These are phyloP conservation scores for Globisporangium nagaii DNA, from an alignment of 352 stramenopile species.

Conservation along the genomic window DNA sequence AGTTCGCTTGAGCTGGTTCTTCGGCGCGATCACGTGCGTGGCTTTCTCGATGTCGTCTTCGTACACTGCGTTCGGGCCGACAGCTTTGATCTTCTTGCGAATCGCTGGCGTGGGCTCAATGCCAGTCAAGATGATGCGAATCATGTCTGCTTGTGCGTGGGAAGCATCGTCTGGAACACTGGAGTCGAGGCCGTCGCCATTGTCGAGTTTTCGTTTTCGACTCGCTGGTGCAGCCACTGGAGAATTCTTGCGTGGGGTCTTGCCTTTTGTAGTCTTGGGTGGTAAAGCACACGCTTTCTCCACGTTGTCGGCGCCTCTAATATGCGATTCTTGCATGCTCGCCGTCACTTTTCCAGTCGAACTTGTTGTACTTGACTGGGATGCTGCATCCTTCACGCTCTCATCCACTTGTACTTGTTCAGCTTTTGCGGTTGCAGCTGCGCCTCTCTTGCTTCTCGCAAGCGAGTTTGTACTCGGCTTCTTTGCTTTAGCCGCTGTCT, in stretches of 20 bases:
- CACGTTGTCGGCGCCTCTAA: neutral
- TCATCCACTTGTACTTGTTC: neutral
- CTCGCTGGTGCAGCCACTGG: neutral
- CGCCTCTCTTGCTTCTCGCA: neutral
- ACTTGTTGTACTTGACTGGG: neutral
- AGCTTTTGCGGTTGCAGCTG: too few relatives aligned
- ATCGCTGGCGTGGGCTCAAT: conserved; percentile 34
- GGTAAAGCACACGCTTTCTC: neutral
- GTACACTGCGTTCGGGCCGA: conserved; percentile 24
- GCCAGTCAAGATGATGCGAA: conserved; percentile 53
- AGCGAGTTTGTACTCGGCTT: neutral
- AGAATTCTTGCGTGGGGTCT: neutral
- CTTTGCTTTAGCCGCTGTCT: neutral
- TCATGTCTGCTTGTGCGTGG: neutral
- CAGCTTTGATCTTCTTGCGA: conserved; percentile 37
- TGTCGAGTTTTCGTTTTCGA: neutral
- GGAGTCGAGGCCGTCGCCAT: neutral
- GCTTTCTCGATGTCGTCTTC: conserved; percentile 44
- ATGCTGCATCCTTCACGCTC: neutral
- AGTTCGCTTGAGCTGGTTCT: conserved; percentile 51
- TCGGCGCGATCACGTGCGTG: conserved; percentile 48
- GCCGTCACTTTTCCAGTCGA: neutral
- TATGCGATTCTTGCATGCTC: neutral
- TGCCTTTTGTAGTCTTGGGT: neutral
- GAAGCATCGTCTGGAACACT: too few relatives aligned